These are phyloP conservation scores for Leccinellum albellum DNA, from an alignment of 768 basidiomycete species.

Conservation along the genomic window DNA sequence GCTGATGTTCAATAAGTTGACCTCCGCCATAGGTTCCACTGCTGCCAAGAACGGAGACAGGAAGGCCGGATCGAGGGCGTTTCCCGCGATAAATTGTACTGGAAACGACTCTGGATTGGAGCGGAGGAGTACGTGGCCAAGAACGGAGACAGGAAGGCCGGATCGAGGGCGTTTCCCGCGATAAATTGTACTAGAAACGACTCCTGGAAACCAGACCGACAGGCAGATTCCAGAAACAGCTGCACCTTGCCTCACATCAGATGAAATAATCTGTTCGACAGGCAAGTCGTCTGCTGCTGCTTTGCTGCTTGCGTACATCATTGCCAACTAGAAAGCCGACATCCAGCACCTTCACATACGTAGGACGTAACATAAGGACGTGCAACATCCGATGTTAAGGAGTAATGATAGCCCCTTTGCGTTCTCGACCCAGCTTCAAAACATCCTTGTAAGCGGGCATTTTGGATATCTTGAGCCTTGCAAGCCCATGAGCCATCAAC, in stretches of 20 bases:
- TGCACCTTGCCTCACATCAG: constrained; percentile 38
- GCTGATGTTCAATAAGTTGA: constrained; percentile 30
- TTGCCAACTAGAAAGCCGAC: constrained; percentile 34
- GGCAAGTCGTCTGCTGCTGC: constrained; percentile 42
- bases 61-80: constrained; percentile 46
- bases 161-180: constrained; percentile 51
- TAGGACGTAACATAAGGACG: constrained; percentile 2
- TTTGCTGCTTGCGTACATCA: constrained; percentile 39
- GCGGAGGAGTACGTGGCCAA: constrained; percentile 2
- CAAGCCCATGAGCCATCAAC: neutral
- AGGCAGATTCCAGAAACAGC: neutral
- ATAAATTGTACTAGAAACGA: constrained; percentile 55
- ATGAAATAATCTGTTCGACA: constrained; percentile 32
- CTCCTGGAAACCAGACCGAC: constrained; percentile 18
- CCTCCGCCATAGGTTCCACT: constrained; percentile 18
- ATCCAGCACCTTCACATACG: neutral
- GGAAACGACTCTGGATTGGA: constrained; percentile 50
- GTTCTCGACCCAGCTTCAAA: constrained; percentile 35
- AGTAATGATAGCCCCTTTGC: constrained; percentile 36
- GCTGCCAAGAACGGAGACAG: constrained; percentile 30
- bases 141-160: constrained; percentile 36
- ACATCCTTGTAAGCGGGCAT: constrained; percentile 23
- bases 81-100: constrained; percentile 51
- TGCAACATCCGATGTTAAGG: constrained; percentile 29
- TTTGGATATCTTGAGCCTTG: constrained; percentile 20